These are phyloP conservation scores for Xylariaceae sp. DNA, from an alignment of 2,329 filamentous ascomycete species.

Conservation along the genomic window DNA sequence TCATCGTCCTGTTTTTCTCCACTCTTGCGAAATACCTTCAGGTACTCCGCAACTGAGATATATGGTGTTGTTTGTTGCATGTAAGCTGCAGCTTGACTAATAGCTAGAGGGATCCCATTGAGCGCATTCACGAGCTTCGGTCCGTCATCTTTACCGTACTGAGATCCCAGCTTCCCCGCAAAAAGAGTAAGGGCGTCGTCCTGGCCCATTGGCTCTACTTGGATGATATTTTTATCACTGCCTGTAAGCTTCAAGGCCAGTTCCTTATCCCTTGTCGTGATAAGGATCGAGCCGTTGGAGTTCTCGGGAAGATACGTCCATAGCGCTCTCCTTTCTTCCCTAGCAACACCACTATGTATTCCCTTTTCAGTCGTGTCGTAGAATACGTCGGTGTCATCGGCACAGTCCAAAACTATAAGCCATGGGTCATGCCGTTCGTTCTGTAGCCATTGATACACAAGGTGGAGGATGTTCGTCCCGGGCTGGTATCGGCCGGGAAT, in stretches of 20 bases:
- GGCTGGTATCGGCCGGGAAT: constrained; percentile 29
- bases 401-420: constrained; percentile 38
- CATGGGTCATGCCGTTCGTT: constrained; percentile 31
- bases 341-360: not conserved
- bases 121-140: constrained; percentile 29
- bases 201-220: constrained; percentile 9
- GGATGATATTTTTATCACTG: constrained; percentile 8
- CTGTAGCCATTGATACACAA: constrained; percentile 34
- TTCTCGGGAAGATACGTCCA: constrained; percentile 29
- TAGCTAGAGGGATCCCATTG: constrained; percentile 34
- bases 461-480: constrained; percentile 21
- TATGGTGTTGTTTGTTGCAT: constrained; percentile 29
- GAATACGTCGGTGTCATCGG: constrained; percentile 33
- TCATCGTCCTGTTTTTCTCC: constrained; percentile 31
- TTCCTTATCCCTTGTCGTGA: constrained; percentile 25
- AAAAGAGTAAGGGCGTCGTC: constrained; percentile 9
- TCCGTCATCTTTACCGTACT: constrained; percentile 14
- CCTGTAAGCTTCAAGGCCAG: constrained; percentile 22
- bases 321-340: constrained; percentile 12
- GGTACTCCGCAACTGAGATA: constrained; percentile 36
- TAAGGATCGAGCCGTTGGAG: constrained; percentile 31
- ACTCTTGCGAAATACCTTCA: constrained; percentile 35
- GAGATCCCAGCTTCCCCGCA: not conserved
- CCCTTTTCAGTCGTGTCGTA: constrained; percentile 17
- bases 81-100: constrained; percentile 35